Percentiles rank a stretch among this genome's conserved stretches.
phyloP scores from a whole-genome alignment of 495 filamentous ascomycete genomes.

The Durotheca rogersii region DNA sequence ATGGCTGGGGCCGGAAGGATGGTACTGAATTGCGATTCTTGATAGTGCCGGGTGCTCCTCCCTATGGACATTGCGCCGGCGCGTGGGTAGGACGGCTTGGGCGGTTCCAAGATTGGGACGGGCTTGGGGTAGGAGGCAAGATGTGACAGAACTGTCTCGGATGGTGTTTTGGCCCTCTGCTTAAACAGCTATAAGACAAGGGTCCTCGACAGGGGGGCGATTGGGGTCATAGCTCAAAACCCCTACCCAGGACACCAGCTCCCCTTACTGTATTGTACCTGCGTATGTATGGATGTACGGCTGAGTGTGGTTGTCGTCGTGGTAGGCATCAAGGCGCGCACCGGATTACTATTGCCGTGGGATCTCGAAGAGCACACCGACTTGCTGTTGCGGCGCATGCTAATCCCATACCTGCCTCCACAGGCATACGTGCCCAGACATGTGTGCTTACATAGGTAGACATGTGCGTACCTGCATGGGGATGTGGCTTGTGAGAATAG shows the following conservation, averaged over 20 bases:
- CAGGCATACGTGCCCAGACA: too few relatives aligned
- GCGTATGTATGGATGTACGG: background rate
- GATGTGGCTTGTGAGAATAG: too few relatives aligned
- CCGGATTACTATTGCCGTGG: too few relatives aligned
- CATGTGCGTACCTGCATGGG: too few relatives aligned
- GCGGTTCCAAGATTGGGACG: conserved; percentile 26
- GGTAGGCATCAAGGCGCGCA: too few relatives aligned
- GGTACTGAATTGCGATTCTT: conserved; percentile 23
- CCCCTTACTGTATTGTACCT: conserved; percentile 1
- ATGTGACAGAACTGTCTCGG: conserved; percentile 53
- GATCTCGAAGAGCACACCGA: too few relatives aligned
- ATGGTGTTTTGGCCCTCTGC: conserved; percentile 44
- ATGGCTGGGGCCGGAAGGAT: conserved; percentile 20
- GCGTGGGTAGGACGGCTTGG: conserved; percentile 11
- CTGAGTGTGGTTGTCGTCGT: background rate
- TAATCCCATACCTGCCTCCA: too few relatives aligned
- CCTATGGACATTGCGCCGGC: background rate
- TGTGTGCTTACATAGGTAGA: too few relatives aligned
- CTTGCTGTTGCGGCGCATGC: background rate
- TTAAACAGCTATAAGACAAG: conserved; percentile 27
- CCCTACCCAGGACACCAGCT: conserved; percentile 9
- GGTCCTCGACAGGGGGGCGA: background rate
- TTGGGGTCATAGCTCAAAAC: conserved; percentile 29
- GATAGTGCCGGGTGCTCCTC: too few relatives aligned
- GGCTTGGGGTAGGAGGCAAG: conserved; percentile 39